Evolutionary conservation across 257 asterid species (phyloP), one percentile per base, ranked within the genome.

Genomic region (Catharanthus roseus): DNA sequence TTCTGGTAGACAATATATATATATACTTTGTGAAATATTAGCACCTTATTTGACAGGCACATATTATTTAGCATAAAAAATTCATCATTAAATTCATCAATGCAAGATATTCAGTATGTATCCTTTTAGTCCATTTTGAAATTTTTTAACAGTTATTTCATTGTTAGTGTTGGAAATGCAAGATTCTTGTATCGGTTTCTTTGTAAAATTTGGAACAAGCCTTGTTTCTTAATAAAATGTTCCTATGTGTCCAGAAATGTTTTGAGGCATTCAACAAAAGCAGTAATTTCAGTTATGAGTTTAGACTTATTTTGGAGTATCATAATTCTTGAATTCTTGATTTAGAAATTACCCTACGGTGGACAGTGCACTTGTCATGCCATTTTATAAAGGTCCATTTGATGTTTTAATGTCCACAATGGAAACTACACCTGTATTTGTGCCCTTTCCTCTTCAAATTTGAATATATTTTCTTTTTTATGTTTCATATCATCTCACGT

Each of bases 1-100:
- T 91, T 80, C 77, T 91, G 92, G 97, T 90, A 87, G 74, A 31
- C 61, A 53, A 36, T 42, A 65, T 26, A 64, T 23, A 23, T 16
- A n/a, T n/a, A n/a, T n/a, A n/a, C 51, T 53, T 34, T 72, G 15
- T 28, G 0, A 53, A 65, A 6, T 28, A 54, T 62, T 18, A 53
- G 15, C 16, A 31, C 26, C 54, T 41, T 66, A 19, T 65, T 54
- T 39, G 4, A 7, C 44, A 10, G 33, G 53, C 26, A 64, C 38
- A 4, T 63, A 15, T 24, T 39, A 13, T 28, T 38, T 61, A 18
- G 0, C n/a, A 29, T 19, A 10, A 34, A 50, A 5, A 66, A 11
- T 10, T 33, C 29, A 5, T 29, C 58, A 54, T 24, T 1, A 47
- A 9, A 29, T 69, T 10, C n/a, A 23, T 13, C 42, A 3, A 24